Evolutionary conservation across 495 filamentous ascomycete species (phyloP), one percentile per base, ranked within the genome.

Genomic region (Penicillium desertorum): DNA sequence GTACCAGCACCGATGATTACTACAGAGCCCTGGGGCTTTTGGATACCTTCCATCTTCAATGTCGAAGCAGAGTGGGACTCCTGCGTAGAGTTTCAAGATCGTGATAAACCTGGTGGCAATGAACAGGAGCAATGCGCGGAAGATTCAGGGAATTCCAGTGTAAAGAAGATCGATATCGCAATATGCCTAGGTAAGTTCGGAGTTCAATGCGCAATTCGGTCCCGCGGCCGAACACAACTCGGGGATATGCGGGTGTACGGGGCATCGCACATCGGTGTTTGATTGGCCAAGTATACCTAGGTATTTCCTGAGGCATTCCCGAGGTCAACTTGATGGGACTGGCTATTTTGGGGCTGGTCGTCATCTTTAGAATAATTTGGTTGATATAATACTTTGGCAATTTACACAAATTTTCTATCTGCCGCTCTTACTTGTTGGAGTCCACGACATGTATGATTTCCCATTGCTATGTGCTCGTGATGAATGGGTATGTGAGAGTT

Each of bases 1-100:
- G 65, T 69, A 12, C 73, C 73, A n/a, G 73, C 73, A 4, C 73
- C 73, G 5, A 75, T 51, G 25, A 74, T 67, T 32, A 62, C 55
- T 16, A 62, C 59, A 4, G 59, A 62, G 17, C 59, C 59, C 16
- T 45, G n/a, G 5, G 58, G 54, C 16, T 39, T 42, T 46, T 46
- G 54, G 3, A 32, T 11, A 5, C 7, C 45, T 42, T 47, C 36
- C 44, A 59, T 32, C 2, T 34, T 58, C 14, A 25, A 52, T 52
- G 36, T 48, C 25, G 9, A 12, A 29, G 9, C n/a, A 29, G 25
- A 20, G 16, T 47, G 25, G 25, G 27, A 11, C n/a, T 10, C 20
- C 7, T 6, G 14, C 11, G 44, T 14, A 4, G 29, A 17, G 9
- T 48, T 34, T 8, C 6, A 29, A 30, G 27, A n/a, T 10, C 12